Evolutionary conservation across 371 early-diverging fungal species (phyloP).

Genomic region (Cokeromyces recurvatus): DNA sequence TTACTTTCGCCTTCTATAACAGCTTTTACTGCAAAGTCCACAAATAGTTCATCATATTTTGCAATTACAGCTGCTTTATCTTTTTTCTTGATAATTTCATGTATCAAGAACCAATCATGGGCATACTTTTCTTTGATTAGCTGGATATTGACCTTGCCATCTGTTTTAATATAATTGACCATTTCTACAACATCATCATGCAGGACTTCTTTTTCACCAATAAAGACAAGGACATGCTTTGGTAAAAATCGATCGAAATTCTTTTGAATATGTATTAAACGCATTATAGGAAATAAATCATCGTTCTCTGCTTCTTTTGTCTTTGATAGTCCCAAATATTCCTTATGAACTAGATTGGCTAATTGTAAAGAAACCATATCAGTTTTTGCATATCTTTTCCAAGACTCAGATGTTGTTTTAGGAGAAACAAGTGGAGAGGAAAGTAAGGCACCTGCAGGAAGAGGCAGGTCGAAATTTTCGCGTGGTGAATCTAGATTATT

Average conservation of each 20-base stretch:
- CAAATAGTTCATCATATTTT: constrained; percentile 26
- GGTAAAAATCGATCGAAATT: constrained; percentile 29
- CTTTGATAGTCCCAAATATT: constrained; percentile 24
- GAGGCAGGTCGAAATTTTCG: constrained; percentile 17
- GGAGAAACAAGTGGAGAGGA: constrained; percentile 30
- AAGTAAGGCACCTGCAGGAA: constrained; percentile 30
- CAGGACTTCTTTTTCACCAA: constrained; percentile 37
- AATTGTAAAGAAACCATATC: constrained; percentile 25
- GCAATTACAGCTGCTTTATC: constrained; percentile 19
- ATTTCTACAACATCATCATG: constrained; percentile 30
- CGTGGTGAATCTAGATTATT: constrained; percentile 16
- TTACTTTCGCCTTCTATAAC: constrained; percentile 7
- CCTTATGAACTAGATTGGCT: constrained; percentile 27
- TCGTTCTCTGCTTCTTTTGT: constrained; percentile 13
- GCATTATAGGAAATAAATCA: constrained; percentile 18
- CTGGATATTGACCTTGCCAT: constrained; percentile 15
- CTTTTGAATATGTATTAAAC: constrained; percentile 13
- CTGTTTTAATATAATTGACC: constrained; percentile 12
- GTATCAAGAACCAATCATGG: constrained; percentile 42
- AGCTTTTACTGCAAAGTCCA: constrained; percentile 15
- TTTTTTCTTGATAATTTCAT: constrained; percentile 28
- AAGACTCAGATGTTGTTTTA: constrained; percentile 23
- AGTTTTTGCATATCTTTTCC: constrained; percentile 20
- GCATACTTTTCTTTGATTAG: constrained; percentile 26
- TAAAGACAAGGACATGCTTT: constrained; percentile 25